A percentile compares a stretch with the other conserved stretches of the same genome.
These are phyloP conservation scores for Barnettozyma pratensis DNA, from an alignment of 805 yeast species.

Conservation along the genomic window DNA sequence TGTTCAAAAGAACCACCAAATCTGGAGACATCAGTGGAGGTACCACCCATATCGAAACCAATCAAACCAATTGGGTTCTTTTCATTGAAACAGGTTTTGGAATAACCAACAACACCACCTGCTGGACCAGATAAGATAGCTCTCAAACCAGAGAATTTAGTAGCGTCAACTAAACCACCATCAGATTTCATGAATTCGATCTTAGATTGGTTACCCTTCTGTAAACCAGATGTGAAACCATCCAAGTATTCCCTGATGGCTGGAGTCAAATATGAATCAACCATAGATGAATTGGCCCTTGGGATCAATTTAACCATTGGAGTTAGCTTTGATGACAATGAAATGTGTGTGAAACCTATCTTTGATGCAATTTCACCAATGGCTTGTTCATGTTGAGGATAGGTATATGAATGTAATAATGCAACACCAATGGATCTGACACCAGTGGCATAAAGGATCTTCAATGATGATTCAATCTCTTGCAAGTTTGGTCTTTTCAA, in stretches of 20 bases:
- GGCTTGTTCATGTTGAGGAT: slow-evolving; percentile 58
- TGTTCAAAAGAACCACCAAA: slow-evolving; percentile 70
- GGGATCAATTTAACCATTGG: slow-evolving; percentile 78
- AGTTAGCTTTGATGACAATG: slow-evolving; percentile 61
- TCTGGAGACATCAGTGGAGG: slow-evolving; percentile 81
- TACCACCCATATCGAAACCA: slow-evolving; percentile 91
- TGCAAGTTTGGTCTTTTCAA: slow-evolving; percentile 44
- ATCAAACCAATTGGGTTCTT: slow-evolving; percentile 56
- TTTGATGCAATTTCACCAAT: slow-evolving; percentile 56
- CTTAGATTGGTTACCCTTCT: slow-evolving; percentile 36
- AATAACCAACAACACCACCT: slow-evolving; percentile 94
- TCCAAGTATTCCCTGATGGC: slow-evolving; percentile 60
- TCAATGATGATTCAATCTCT: slow-evolving; percentile 38
- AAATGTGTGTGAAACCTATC: slow-evolving; percentile 64
- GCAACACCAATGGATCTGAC: slow-evolving; percentile 68
- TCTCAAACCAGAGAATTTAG: slow-evolving; percentile 76
- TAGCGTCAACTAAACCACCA: slow-evolving; percentile 88
- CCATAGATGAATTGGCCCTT: slow-evolving; percentile 72
- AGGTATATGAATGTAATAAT: slow-evolving; percentile 68
- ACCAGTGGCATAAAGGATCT: slow-evolving; percentile 47
- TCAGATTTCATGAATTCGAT: slow-evolving; percentile 94
- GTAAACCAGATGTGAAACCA: slow-evolving; percentile 58
- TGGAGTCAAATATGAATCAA: slow-evolving; percentile 82
- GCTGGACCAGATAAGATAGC: slow-evolving; percentile 96
- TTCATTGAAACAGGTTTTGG: slow-evolving; percentile 68